Percentiles rank a stretch among this genome's conserved stretches.
Evolutionary conservation across 768 basidiomycete species (phyloP).

Genomic region (Hypholoma sublateritium): DNA sequence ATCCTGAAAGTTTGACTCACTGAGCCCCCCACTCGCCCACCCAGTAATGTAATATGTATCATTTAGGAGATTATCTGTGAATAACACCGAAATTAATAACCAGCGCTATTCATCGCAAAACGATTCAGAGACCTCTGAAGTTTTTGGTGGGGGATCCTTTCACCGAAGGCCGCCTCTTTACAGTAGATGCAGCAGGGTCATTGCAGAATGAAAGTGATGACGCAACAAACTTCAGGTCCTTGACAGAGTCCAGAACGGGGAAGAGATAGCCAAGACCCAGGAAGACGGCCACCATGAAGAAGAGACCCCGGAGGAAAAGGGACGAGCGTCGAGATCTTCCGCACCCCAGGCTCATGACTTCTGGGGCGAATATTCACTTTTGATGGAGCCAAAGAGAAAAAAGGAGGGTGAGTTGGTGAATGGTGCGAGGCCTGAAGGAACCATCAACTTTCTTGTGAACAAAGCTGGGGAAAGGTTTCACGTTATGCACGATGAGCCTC

Average conservation of each 20-base stretch:
- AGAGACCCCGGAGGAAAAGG: neutral
- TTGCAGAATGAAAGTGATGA: neutral
- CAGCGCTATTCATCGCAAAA: neutral
- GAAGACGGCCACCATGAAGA: neutral
- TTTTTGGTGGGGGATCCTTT: neutral
- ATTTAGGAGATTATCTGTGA: constrained; percentile 1
- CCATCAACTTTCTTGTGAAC: too few relatives aligned
- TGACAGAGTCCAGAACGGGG: neutral
- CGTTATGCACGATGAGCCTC: neutral
- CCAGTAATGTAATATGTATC: constrained; percentile 5
- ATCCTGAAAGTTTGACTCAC: neutral
- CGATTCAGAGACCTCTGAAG: neutral
- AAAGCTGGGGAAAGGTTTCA: neutral
- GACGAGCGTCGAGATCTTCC: neutral
- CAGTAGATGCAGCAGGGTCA: neutral
- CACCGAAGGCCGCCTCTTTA: neutral
- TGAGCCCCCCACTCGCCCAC: constrained; percentile 2
- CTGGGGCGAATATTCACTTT: neutral
- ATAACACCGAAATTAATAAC: neutral
- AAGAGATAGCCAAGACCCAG: neutral
- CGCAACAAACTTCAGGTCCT: neutral
- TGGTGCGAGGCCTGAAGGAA: too few relatives aligned
- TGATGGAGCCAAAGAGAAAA: neutral
- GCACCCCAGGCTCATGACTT: neutral
- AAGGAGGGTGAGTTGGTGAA: too few relatives aligned